Evolutionary conservation across 495 filamentous ascomycete genomes (phyloP).

Genomic region (Aspergillus steynii): DNA sequence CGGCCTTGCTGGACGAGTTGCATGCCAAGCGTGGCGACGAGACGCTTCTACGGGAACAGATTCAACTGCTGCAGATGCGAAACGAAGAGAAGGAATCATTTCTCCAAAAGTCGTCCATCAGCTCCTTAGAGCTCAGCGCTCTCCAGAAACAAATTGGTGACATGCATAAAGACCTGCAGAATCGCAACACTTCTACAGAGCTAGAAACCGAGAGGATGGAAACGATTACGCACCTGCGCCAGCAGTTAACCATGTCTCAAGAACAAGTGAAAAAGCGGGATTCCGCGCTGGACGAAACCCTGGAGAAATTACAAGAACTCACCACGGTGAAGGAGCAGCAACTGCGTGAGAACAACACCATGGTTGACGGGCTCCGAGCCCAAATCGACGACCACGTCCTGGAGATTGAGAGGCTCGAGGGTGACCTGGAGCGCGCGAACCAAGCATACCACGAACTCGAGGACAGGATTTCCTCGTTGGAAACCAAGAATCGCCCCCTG

Average conservation of each 20-base stretch:
- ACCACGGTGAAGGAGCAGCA: conserved; percentile 37
- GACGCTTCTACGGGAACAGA: conserved; percentile 31
- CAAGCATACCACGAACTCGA: conserved; percentile 36
- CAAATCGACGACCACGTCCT: conserved; percentile 37
- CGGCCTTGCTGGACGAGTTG: conserved; percentile 32
- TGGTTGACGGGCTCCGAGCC: conserved; percentile 44
- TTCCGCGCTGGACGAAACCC: conserved; percentile 38
- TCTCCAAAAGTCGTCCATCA: conserved; percentile 26
- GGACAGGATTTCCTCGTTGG: conserved; percentile 37
- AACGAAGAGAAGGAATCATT: conserved; percentile 30
- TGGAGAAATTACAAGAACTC: conserved; percentile 37
- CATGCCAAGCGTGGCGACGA: conserved; percentile 27
- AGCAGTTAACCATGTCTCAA: conserved; percentile 39
- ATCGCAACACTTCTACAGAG: conserved; percentile 21
- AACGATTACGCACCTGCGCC: conserved; percentile 39
- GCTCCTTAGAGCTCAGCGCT: conserved; percentile 22
- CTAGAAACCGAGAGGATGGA: conserved; percentile 36
- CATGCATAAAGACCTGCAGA: conserved; percentile 38
- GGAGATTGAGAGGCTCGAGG: conserved; percentile 39
- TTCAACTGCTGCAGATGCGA: conserved; percentile 35
- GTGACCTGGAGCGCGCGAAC: conserved; percentile 36
- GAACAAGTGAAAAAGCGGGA: conserved; percentile 44
- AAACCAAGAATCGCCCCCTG: conserved; percentile 40
- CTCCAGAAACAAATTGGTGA: conserved; percentile 37
- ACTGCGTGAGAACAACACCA: conserved; percentile 38